A percentile compares a stretch with the other conserved stretches of the same genome.
Evolutionary conservation across 208 protist genomes (phyloP).

Genomic region (Tritrichomonas foetus): DNA sequence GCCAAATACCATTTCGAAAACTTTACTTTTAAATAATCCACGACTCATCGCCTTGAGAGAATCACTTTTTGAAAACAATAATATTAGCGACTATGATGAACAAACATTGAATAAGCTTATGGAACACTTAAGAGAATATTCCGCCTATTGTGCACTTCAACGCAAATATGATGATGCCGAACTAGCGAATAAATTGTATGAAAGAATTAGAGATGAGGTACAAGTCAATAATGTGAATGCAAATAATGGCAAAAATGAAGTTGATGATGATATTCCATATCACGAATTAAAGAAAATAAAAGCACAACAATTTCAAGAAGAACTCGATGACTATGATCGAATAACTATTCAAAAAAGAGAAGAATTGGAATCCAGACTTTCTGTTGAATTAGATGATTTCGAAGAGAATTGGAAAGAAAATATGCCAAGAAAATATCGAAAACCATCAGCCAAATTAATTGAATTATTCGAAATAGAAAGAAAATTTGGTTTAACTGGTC

Average conservation of each 20-base stretch:
- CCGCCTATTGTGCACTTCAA: not conserved
- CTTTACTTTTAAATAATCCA: not conserved
- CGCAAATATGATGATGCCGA: not conserved
- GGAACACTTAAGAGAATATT: not conserved
- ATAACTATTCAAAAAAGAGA: not conserved
- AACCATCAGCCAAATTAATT: not conserved
- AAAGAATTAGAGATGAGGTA: not conserved
- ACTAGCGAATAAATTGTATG: not conserved
- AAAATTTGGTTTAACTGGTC: not conserved
- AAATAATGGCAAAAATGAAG: no score
- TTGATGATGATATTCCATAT: not conserved
- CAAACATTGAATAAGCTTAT: not conserved
- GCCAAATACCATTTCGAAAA: not conserved
- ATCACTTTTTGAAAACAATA: not conserved
- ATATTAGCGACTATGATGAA: not conserved
- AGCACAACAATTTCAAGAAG: not conserved
- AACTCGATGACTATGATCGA: not conserved
- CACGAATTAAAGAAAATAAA: not conserved
- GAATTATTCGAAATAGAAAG: not conserved
- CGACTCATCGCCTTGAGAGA: no score
- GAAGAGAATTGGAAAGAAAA: not conserved
- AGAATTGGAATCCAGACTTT: not conserved
- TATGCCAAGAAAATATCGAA: conserved; percentile 26
- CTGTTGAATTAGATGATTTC: not conserved
- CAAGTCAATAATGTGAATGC: not conserved